Base-by-base conservation (phyloP, 306 rosid genomes). In the Biancaea sappan region DNA sequence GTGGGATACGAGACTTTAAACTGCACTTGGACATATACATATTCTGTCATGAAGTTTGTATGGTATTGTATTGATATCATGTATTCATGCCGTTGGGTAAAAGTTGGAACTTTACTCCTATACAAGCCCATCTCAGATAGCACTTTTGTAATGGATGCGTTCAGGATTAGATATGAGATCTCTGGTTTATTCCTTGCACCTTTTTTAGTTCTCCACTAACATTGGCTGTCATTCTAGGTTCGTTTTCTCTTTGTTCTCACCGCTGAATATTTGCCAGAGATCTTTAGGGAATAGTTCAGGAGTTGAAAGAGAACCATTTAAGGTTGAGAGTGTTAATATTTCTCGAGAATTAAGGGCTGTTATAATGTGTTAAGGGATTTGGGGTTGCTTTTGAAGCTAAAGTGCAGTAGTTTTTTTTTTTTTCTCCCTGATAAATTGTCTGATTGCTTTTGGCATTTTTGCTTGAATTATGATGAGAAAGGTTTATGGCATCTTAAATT, bases 161-260 rank as follows among this genome's bases (percentile, higher is more conserved):
- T 40, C 13, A 41, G 26, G 26, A 6, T 32, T 15, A 26, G 52
- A 31, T 18, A 8, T n/a, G 16, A 0, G 35, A 51, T 14, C 54
- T 22, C 21, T 16, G 14, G 51, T 16, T 62, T n/a, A 11, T 61
- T 73, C 5, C 35, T 21, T 57, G 2, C 0, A 4, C 35, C 13
- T 74, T 74, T 19, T 43, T 4, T 25, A 10, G 48, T 69, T 69
- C 47, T 32, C 48, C 74, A 69, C 74, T 51, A 69, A 32, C 61
- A 69, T 10, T 32, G 32, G 32, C 50, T 34, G 37, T 13, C 48
- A 32, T 19, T 35, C 8, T 52, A 21, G 64, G 63, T 57, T 53
- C 10, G 14, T 10, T 34, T 54, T 66, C 57, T 67, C 18, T 25
- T 48, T 25, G 32, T 31, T 34, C 18, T 13, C 18, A 34, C 65